Evolutionary conservation across 352 stramenopile genomes (phyloP).

Genomic region (Globisporangium spinosum): DNA sequence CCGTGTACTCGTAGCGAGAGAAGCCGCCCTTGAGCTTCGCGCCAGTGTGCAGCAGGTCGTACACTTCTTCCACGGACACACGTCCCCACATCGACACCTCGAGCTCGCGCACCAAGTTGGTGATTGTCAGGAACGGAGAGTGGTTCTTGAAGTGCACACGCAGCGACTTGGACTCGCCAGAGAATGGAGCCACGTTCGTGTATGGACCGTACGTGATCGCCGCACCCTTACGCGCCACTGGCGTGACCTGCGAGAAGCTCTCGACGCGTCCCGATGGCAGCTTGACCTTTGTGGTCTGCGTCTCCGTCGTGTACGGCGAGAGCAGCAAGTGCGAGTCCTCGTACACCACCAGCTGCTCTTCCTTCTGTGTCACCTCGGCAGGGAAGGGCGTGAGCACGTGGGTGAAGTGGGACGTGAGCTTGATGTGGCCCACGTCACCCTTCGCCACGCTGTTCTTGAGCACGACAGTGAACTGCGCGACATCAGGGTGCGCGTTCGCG

Average conservation of each 20-base stretch:
- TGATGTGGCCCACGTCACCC: conserved; percentile 53
- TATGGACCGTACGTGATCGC: conserved; percentile 80
- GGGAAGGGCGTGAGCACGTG: conserved; percentile 78
- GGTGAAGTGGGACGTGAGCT: conserved; percentile 78
- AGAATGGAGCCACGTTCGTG: conserved; percentile 48
- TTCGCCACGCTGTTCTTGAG: conserved; percentile 54
- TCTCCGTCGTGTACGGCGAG: conserved; percentile 75
- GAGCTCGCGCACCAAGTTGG: conserved; percentile 79
- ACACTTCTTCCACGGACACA: conserved; percentile 86
- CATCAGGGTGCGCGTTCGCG: conserved; percentile 24
- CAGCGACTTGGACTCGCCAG: conserved; percentile 30
- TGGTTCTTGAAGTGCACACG: conserved; percentile 87
- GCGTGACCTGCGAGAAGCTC: conserved; percentile 53
- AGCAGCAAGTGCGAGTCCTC: conserved; percentile 57
- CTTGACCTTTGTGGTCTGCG: conserved; percentile 85
- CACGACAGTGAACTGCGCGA: conserved; percentile 68
- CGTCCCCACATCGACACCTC: conserved; percentile 90
- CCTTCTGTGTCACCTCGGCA: conserved; percentile 66
- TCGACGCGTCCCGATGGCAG: conserved; percentile 72
- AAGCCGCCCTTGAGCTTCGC: conserved; percentile 84
- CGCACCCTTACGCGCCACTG: conserved; percentile 67
- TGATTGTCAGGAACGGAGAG: conserved; percentile 82
- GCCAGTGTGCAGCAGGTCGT: conserved; percentile 83
- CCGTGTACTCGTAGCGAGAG: conserved; percentile 83
- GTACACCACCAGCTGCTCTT: conserved; percentile 86